phyloP scores from a whole-genome alignment of 768 basidiomycete genomes.

The Mycena epipterygia region DNA sequence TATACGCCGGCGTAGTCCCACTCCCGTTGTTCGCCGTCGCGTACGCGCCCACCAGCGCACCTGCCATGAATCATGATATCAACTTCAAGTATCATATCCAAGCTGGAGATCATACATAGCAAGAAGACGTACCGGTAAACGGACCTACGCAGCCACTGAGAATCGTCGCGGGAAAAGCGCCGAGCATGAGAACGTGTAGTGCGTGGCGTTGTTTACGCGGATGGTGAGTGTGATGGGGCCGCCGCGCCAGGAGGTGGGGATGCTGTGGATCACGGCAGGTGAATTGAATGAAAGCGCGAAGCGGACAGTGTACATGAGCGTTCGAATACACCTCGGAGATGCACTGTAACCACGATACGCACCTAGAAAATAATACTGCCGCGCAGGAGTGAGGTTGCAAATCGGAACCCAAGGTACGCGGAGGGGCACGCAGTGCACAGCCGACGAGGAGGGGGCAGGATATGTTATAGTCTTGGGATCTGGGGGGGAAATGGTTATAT shows the following conservation, averaged over 20 bases:
- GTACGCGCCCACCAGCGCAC: conserved; percentile 28
- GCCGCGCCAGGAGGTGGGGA: conserved; percentile 21
- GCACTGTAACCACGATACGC: no score
- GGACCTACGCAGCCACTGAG: conserved; percentile 28
- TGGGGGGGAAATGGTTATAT: no score
- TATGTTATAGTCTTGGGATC: no score
- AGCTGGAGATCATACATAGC: not conserved
- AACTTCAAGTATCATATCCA: no score
- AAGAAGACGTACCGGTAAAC: conserved; percentile 21
- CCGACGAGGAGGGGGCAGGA: no score
- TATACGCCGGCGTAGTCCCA: conserved; percentile 29
- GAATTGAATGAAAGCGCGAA: no score
- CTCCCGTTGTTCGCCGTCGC: conserved; percentile 31
- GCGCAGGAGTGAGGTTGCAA: no score
- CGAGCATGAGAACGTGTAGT: conserved; percentile 31
- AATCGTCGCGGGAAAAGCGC: conserved; percentile 29
- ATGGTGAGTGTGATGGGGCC: conserved; percentile 31
- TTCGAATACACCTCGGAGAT: no score
- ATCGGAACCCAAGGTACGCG: no score
- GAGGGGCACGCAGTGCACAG: no score
- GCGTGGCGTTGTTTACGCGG: conserved; percentile 26
- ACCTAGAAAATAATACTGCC: no score
- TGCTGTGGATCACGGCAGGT: conserved; percentile 24
- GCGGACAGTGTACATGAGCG: no score
- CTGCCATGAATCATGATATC: conserved; percentile 11